A percentile compares a stretch with the other conserved stretches of the same genome.
Conservation (phyloP, 176 grass and related monocot species). For the Ensete ventricosum region DNA sequence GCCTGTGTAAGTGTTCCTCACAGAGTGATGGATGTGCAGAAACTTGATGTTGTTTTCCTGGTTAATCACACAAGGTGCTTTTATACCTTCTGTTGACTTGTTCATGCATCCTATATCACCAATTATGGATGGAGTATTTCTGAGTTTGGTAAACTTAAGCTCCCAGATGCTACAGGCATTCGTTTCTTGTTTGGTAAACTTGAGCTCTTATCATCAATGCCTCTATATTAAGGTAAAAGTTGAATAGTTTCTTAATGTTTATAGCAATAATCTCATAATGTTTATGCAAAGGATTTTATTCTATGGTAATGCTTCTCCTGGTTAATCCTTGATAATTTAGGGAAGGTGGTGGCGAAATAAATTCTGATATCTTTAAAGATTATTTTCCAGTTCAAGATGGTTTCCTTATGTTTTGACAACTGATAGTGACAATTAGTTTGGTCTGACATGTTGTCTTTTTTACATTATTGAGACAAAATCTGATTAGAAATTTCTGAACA, state of each 20-base stretch:
- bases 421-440: not conserved
- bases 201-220: conserved; percentile 66
- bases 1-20: conserved; percentile 96
- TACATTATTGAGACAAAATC: too few species aligned
- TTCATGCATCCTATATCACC: not conserved
- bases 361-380: conserved; percentile 68
- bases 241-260: not conserved
- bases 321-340: conserved; percentile 13
- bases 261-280: not conserved
- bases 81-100: not conserved
- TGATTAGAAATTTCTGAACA: too few species aligned
- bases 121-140: conserved; percentile 13
- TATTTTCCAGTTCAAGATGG: conserved; percentile 62
- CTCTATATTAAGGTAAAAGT: conserved; percentile 77
- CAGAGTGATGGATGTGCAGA: conserved; percentile 88
- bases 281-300: not conserved
- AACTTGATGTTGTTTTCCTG: conserved; percentile 82
- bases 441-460: not conserved
- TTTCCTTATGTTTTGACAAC: not conserved
- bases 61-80: conserved; percentile 86
- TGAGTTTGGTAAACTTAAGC: conserved; percentile 52
- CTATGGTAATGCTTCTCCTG: not conserved
- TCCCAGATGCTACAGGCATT: conserved; percentile 91
- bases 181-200: conserved; percentile 77
- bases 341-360: conserved; percentile 91